Evolutionary conservation across 768 basidiomycete species (phyloP).

Genomic region (Mycena venus): DNA sequence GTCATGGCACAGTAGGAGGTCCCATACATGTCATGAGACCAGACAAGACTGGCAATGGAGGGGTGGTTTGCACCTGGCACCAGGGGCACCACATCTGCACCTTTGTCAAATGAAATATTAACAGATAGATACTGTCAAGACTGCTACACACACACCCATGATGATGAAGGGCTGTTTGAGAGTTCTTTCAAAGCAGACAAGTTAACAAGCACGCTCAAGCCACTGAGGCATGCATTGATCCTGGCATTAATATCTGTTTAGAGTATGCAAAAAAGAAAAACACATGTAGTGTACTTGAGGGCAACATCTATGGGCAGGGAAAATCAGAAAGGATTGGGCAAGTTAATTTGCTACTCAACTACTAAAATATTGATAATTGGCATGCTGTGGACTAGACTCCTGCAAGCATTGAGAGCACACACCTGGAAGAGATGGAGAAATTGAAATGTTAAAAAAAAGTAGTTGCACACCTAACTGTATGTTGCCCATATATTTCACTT

Average conservation of each 20-base stretch:
- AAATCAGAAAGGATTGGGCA: background rate
- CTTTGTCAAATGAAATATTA: too few species aligned
- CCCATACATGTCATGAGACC: constrained; percentile 52
- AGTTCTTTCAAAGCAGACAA: constrained; percentile 35
- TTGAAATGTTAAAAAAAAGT: background rate
- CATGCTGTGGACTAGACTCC: constrained; percentile 27
- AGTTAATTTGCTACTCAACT: constrained; percentile 25
- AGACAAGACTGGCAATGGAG: constrained; percentile 63
- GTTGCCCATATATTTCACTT: constrained; percentile 62
- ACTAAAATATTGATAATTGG: constrained; percentile 52
- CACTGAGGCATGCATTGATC: constrained; percentile 54
- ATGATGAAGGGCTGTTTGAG: constrained; percentile 39
- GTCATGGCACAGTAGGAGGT: constrained; percentile 49
- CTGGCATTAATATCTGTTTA: constrained; percentile 28
- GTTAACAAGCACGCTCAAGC: constrained; percentile 46
- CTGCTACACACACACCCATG: too few species aligned
- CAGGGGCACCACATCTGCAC: constrained; percentile 53
- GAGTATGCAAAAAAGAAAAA: background rate
- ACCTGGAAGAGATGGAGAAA: background rate
- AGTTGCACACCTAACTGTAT: constrained; percentile 18
- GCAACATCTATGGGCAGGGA: background rate
- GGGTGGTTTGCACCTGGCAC: constrained; percentile 55
- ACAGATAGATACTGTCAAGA: too few species aligned
- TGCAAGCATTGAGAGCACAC: constrained; percentile 56
- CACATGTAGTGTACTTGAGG: background rate